Percentiles rank a stretch among this genome's conserved stretches.
Conservation (phyloP, 179 eudicot genomes). For the Amaranthus tricolor region DNA sequence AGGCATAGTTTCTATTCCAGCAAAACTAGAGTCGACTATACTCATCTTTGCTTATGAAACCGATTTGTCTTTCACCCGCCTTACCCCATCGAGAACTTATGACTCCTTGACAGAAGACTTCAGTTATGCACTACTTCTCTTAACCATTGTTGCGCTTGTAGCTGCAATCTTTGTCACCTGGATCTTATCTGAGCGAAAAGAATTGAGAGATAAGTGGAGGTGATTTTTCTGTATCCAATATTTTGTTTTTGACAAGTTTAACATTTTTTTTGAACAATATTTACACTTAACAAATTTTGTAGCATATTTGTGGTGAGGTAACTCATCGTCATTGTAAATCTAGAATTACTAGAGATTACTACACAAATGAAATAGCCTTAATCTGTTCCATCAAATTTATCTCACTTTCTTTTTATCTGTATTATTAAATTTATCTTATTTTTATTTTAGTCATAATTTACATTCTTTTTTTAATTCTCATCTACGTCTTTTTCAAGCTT, state of each 20-base stretch:
- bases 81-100: slow-evolving; percentile 89
- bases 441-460: too few species aligned
- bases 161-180: slow-evolving; percentile 82
- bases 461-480: too few species aligned
- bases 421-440: too few species aligned
- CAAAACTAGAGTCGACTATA: slow-evolving; percentile 93
- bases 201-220: slow-evolving; percentile 95
- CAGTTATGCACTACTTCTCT: slow-evolving; percentile 84
- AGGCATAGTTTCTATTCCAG: slow-evolving; percentile 74
- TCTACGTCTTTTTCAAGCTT: too few species aligned
- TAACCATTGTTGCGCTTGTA: slow-evolving; percentile 79
- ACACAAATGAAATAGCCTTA: too few species aligned
- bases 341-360: slow-evolving; percentile 18
- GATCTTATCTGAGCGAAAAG: slow-evolving; percentile 90
- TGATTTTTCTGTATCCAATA: slow-evolving; percentile 32
- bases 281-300: slow-evolving; percentile 37
- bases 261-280: slow-evolving; percentile 7
- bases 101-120: slow-evolving; percentile 97
- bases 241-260: neutral
- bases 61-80: slow-evolving; percentile 80
- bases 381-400: too few species aligned
- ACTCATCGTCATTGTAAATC: slow-evolving; percentile 25
- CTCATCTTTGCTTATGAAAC: slow-evolving; percentile 80
- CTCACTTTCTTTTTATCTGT: too few species aligned
- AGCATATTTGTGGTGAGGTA: slow-evolving; percentile 22